Base-by-base conservation (phyloP, 345 rosid species). In the rapeseed (Brassica napus) region DNA sequence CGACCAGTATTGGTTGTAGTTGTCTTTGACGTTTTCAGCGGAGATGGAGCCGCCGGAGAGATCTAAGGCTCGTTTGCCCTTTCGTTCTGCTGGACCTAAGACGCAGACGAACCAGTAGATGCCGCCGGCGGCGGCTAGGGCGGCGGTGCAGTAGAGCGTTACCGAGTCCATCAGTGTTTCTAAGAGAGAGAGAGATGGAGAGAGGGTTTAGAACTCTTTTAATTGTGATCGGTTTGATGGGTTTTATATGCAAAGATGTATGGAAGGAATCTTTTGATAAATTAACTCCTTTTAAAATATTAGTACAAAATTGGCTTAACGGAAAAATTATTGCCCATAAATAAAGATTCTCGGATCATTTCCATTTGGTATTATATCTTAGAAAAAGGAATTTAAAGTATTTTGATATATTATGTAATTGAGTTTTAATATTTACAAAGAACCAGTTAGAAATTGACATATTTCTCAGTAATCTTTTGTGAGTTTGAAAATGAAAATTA, bases 1-100 rank as follows among this genome's bases (percentile, higher is more conserved):
- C 14, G 95, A 92, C 95, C 91, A 89, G 88, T 92, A 94, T 54
- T 88, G 82, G n/a, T 85, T 62, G 88, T 91, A 94, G 82, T 90
- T 91, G 83, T 90, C 94, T 30, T 72, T 86, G 30, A 94, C 94
- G 34, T 94, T 86, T 63, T 90, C 98, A 12, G 97, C 86, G 2
- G 97, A 85, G 84, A 94, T 91, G 59, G 98, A 94, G 61, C 98
- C 98, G 10, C 97, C 97, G 77, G 98, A 91, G 39, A 94, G 94
- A 77, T 88, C 84, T 7, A 81, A 70, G 68, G 94, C 94, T 4
- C 92, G 88, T 74, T 87, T 94, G 24, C 98, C 97, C 52, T 86
- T 87, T 60, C 77, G 87, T 63, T 94, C 98, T 2, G 98, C 98
- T 0, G 95, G 92, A n/a, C 98, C 98, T 24, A 94, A 81, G 62